These are phyloP conservation scores for Tulasnella sp. DNA, from an alignment of 768 basidiomycete genomes.

Conservation along the genomic window DNA sequence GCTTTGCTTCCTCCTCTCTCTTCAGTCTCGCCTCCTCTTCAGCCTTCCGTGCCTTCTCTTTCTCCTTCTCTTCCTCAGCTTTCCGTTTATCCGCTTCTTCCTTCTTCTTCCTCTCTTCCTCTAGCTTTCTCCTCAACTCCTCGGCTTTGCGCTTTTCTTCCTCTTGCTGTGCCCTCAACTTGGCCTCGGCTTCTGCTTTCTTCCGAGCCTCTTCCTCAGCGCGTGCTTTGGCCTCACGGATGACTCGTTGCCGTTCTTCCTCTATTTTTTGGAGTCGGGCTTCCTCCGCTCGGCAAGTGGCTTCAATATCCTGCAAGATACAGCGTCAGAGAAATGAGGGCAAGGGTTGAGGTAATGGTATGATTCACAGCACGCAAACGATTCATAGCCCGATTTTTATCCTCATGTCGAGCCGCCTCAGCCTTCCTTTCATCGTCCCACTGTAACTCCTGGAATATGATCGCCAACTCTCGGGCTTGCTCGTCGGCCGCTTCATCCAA, in stretches of 20 bases:
- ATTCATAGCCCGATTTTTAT: conserved; percentile 16
- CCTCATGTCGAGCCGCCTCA: not conserved
- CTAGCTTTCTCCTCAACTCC: conserved; percentile 47
- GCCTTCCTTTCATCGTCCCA: not conserved
- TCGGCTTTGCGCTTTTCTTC: conserved; percentile 54
- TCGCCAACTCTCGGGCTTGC: conserved; percentile 21
- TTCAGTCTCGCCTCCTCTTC: conserved; percentile 44
- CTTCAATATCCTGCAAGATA: not conserved
- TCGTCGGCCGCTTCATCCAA: conserved; percentile 13
- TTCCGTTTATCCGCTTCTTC: conserved; percentile 42
- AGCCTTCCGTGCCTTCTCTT: conserved; percentile 39
- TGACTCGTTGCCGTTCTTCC: conserved; percentile 2
- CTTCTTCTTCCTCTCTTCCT: conserved; percentile 33
- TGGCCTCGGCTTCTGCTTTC: conserved; percentile 10
- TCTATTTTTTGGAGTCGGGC: conserved; percentile 18
- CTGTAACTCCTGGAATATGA: conserved; percentile 9
- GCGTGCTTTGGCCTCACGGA: not conserved
- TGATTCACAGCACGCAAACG: not conserved
- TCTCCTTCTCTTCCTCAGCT: conserved; percentile 45
- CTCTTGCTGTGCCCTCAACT: conserved; percentile 38
- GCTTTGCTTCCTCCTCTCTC: conserved; percentile 33
- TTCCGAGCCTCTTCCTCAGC: conserved; percentile 4
- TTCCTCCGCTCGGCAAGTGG: conserved; percentile 25
- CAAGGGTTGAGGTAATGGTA: not conserved
- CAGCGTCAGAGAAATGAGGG: not conserved